Evolutionary conservation across 345 rosid species (phyloP), one percentile per base, ranked within the genome.

Genomic region (Eucalyptus paniculata): DNA sequence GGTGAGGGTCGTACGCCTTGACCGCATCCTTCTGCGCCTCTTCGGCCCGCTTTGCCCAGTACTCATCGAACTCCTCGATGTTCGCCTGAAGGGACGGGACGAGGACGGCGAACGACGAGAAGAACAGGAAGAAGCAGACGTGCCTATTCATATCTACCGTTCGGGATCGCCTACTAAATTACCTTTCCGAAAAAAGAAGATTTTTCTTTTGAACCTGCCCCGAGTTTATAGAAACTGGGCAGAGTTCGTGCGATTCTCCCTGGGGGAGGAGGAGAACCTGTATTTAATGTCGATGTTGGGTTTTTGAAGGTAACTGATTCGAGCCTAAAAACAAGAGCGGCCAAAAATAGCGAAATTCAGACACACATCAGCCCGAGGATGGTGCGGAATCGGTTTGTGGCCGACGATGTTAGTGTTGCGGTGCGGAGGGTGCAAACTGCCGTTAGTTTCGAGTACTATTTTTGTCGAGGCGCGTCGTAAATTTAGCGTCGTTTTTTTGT

Each of bases 1-100:
- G 99, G n/a, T 93, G 91, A 7, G 96, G 94, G 67, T 89, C 62
- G 50, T 92, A 97, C 9, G 98, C 94, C 18, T 91, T 83, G 12
- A 90, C 54, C 50, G 93, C 82, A 28, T 90, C 90, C 19, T 92
- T 87, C 24, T 83, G 60, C 51, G 98, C 95, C 53, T 89, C 89
- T 24, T 88, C 88, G 40, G 94, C 94, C 26, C 92, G 91, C 69
- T 86, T 34, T 54, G 89, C 89, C 99, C 97, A 95, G 87, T 97
- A 96, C 18, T 92, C 94, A 37, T 97, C 98, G 47, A 89, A 89
- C 77, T 92, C 93, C 17, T 88, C 89, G 7, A 92, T 88, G 89
- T 94, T n/a, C 34, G 95, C 97, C 5, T 49, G 47, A 12, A 88
- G 60, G 53, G 67, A 69, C 23, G 90, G 94, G 85, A 92, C 60